phyloP scores from a whole-genome alignment of 2,329 filamentous ascomycete species.

The Polytolypa hystricis region DNA sequence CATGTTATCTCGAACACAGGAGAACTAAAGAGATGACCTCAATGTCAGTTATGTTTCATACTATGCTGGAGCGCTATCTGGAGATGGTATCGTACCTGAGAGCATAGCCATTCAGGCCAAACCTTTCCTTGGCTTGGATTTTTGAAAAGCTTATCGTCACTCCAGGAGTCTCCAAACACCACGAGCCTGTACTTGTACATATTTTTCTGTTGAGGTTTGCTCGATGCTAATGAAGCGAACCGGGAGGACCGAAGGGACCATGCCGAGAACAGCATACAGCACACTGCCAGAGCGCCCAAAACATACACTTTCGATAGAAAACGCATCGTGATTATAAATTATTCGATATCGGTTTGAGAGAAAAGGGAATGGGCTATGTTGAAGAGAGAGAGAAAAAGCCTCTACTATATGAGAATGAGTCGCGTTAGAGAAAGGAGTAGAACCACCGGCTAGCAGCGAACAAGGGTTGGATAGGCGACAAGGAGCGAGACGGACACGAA shows the following conservation, averaged over 20 bases:
- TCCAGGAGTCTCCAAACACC: constrained; percentile 32
- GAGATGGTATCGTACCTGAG: constrained; percentile 18
- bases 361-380: too few relatives aligned
- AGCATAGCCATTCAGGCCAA: constrained; percentile 29
- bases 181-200: constrained; percentile 24
- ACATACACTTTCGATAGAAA: constrained; percentile 22
- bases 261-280: constrained; percentile 20
- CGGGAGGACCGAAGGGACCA: constrained; percentile 19
- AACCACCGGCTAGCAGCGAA: too few relatives aligned
- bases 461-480: too few relatives aligned
- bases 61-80: not conserved
- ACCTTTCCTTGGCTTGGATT: constrained; percentile 16
- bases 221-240: constrained; percentile 13
- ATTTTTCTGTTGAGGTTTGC: constrained; percentile 5
- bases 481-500: too few relatives aligned
- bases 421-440: too few relatives aligned
- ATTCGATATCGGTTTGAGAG: too few relatives aligned
- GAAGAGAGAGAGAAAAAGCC: too few relatives aligned
- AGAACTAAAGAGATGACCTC: constrained; percentile 15
- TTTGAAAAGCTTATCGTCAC: constrained; percentile 22
- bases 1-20: constrained; percentile 25
- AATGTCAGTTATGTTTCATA: not conserved
- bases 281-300: constrained; percentile 20
- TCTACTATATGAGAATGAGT: too few relatives aligned
- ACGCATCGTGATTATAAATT: constrained; percentile 16